Conservation (phyloP, 2,329 filamentous ascomycete species). For the Aspergillus alliaceus region DNA sequence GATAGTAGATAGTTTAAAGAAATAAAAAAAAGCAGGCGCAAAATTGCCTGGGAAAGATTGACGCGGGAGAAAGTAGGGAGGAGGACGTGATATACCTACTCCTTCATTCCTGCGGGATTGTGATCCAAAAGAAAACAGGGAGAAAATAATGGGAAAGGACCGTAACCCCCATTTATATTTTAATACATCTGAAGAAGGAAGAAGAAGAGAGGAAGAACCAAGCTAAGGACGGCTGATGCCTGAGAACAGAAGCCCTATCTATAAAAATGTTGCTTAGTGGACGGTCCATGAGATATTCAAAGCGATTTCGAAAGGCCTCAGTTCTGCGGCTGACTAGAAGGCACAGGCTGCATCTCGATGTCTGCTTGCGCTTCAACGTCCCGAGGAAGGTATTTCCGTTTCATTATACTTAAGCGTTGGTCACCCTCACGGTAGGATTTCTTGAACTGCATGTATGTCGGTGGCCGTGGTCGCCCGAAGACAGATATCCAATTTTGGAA, state of each 20-base stretch:
- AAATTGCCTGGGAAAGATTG: neutral
- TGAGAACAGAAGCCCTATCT: neutral
- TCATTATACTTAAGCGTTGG: constrained; percentile 70
- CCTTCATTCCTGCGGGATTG: too few relatives aligned
- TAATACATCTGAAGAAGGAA: neutral
- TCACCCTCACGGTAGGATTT: constrained; percentile 73
- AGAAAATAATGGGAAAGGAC: constrained; percentile 12
- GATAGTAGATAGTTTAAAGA: neutral
- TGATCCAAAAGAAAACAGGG: neutral
- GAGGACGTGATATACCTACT: neutral
- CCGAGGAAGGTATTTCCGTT: constrained; percentile 52
- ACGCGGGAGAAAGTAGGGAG: neutral
- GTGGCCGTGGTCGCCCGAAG: constrained; percentile 77
- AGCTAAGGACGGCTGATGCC: neutral
- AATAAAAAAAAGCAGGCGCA: neutral
- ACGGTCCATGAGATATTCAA: neutral
- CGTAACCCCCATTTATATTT: neutral
- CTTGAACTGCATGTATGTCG: constrained; percentile 90
- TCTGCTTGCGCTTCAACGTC: constrained; percentile 53
- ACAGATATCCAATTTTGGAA: constrained; percentile 80
- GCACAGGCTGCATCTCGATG: constrained; percentile 73
- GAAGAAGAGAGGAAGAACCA: too few relatives aligned
- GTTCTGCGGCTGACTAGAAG: constrained; percentile 21
- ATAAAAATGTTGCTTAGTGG: neutral
- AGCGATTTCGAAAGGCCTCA: constrained; percentile 22